phyloP scores from a whole-genome alignment of 139 green algal species.

The Picocystis salinarum region DNA sequence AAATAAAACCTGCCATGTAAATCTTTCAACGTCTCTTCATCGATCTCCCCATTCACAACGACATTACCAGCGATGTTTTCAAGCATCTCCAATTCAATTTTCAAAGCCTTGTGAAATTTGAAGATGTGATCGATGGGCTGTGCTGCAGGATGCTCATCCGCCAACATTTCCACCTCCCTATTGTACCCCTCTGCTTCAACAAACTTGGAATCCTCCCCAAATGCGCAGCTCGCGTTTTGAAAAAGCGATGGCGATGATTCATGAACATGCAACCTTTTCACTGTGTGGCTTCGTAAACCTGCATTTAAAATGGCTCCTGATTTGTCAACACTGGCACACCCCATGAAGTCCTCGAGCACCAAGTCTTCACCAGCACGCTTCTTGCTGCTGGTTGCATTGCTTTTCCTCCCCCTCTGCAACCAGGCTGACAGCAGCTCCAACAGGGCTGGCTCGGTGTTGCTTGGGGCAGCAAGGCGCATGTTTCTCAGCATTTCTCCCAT shows the following conservation, averaged over 20 bases:
- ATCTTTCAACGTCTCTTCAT: constrained; percentile 27
- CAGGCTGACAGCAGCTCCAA: constrained; percentile 69
- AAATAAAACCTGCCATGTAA: constrained; percentile 83
- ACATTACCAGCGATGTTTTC: too few species aligned
- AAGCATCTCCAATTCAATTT: too few species aligned
- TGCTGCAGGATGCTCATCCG: not conserved
- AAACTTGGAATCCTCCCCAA: too few species aligned
- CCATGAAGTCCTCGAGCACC: not conserved
- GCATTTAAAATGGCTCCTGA: too few species aligned
- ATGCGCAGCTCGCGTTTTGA: too few species aligned
- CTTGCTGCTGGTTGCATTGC: not conserved
- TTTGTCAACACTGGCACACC: too few species aligned
- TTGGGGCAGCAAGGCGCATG: constrained; percentile 32
- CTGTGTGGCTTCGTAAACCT: too few species aligned
- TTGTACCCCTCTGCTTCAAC: not conserved
- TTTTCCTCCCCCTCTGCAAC: constrained; percentile 31
- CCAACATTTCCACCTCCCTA: not conserved
- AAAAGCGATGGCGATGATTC: too few species aligned
- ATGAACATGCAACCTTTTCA: too few species aligned
- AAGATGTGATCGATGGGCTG: constrained; percentile 93
- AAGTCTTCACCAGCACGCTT: not conserved
- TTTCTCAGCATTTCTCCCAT: constrained; percentile 27
- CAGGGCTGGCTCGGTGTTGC: constrained; percentile 40
- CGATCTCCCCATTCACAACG: too few species aligned
- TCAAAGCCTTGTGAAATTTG: constrained; percentile 60